Base-by-base conservation (phyloP, 1,284 basidiomycete genomes). In the Exsudoporus floridanus region DNA sequence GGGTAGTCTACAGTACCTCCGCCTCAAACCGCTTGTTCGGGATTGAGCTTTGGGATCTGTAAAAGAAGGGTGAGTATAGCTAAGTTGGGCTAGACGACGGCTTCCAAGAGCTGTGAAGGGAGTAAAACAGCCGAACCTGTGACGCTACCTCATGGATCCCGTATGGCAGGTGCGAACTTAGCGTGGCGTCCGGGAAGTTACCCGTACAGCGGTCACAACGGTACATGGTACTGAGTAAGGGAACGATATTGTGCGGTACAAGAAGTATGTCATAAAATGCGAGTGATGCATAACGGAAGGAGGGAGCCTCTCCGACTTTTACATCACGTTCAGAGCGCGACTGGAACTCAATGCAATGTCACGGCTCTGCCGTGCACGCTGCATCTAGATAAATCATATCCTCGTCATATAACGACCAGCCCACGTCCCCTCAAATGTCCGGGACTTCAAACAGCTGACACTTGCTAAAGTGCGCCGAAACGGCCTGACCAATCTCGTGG, bases 31-130 rank as follows among this genome's bases (percentile, higher is more conserved):
- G 56, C 16, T 60, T 53, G 42, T 52, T 69, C 67, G 33, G 53
- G 56, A 37, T 68, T 72, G 43, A 76, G 61, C 27, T 73, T 72
- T 5, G 62, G 57, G 13, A 78, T 60, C 49, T 78, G 71, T 3
- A 73, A 71, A 44, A 73, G 74, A 34, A 77, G 59, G 2, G 58
- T 51, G 48, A 86, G 66, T 5, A 77, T 65, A 10, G 67, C 65
- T 21, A 80, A 62, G 55, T 78, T 83, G 3, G 78, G 73, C 28
- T 79, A 77, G 14, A 81, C 56, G 14, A 81, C 58, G 1, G 74
- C 64, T 28, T 74, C 62, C n/a, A 38, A 6, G 39, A 40, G 23
- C 39, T 34, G 40, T 42, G 27, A 25, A 39, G 2, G 5, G n/a
- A 13, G 40, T 25, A 27, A 27, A 18, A 13, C 3, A 8, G n/a